Evolutionary conservation across 352 stramenopile species (phyloP), one percentile per base, ranked within the genome.

Genomic region (Globisporangium rhizosaccharum): DNA sequence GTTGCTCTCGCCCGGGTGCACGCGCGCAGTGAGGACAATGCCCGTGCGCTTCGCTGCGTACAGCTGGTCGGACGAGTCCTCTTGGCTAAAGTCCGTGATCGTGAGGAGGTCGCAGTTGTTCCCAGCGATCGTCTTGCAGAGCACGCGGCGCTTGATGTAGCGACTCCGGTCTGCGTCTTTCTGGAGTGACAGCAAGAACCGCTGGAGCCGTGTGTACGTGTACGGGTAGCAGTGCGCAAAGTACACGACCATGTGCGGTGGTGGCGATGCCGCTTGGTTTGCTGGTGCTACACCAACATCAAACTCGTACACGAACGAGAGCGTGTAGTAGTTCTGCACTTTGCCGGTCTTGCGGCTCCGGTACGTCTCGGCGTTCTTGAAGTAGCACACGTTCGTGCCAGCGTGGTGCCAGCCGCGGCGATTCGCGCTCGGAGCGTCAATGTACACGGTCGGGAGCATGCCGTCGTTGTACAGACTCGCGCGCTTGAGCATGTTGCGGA

Each of bases 1-100:
- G 61, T 96, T 96, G 66, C 82, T 91, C 62, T 97, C 90, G 8
- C 88, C 88, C 14, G 90, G 89, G 56, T 97, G 90, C 25, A 97
- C 87, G 17, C 89, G 72, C 23, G 82, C 89, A 1, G 82, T 90
- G 46, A 97, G 63, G n/a, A 96, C 71, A 20, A 96, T 71, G 9
- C 71, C 83, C 7, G 73, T 73, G 20, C 86, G 82, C 17, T 63
- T 42, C 17, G 51, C 56, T n/a, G 26, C 6, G 39, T 58, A 28
- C 20, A 46, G 39, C 53, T 68, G 4, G 58, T 71, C 48, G 25
- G 37, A 14, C n/a, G 84, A 70, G 58, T 86, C 73, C 7, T 84
- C 75, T 33, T 79, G 70, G 2, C 64, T 70, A 51, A 88, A 90
- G 58, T 92, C 82, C 5, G 87, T 97, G 62, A 97, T 91, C 23